Percentiles rank a stretch among this genome's conserved stretches.
phyloP scores from a whole-genome alignment of 2,329 filamentous ascomycete genomes.

The Xylariaceae sp. region DNA sequence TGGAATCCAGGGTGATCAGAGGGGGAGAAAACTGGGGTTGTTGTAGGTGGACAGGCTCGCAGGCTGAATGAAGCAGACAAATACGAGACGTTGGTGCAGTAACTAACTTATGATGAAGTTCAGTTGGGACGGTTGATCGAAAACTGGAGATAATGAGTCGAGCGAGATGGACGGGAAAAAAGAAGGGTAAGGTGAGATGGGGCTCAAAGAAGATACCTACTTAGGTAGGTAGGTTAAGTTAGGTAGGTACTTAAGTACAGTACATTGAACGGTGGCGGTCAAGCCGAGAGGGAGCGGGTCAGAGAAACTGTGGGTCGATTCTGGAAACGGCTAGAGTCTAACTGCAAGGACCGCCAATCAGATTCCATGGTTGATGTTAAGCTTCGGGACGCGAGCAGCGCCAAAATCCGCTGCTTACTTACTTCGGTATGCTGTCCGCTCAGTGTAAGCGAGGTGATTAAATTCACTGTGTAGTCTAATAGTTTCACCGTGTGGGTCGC shows the following conservation, averaged over 20 bases:
- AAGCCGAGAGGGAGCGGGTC: slow-evolving; percentile 3
- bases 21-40: background rate
- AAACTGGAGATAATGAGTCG: background rate
- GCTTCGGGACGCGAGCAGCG: background rate
- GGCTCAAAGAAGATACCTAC: slow-evolving; percentile 12
- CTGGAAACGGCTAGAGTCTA: slow-evolving; percentile 14
- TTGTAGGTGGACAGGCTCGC: background rate
- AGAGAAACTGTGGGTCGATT: background rate
- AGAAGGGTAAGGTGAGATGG: background rate
- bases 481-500: no score
- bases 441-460: background rate
- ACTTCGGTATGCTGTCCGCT: background rate
- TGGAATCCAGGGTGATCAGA: slow-evolving; percentile 28
- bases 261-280: slow-evolving; percentile 11
- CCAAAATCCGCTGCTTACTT: background rate
- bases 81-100: background rate
- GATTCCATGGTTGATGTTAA: background rate
- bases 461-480: no score
- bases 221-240: background rate
- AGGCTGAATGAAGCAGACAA: background rate
- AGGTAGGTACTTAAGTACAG: background rate
- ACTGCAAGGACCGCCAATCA: background rate
- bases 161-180: background rate
- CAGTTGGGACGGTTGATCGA: background rate
- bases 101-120: background rate